These are phyloP conservation scores for Symbiodinium natans DNA, from an alignment of 73 alveolate species.

Conservation along the genomic window DNA sequence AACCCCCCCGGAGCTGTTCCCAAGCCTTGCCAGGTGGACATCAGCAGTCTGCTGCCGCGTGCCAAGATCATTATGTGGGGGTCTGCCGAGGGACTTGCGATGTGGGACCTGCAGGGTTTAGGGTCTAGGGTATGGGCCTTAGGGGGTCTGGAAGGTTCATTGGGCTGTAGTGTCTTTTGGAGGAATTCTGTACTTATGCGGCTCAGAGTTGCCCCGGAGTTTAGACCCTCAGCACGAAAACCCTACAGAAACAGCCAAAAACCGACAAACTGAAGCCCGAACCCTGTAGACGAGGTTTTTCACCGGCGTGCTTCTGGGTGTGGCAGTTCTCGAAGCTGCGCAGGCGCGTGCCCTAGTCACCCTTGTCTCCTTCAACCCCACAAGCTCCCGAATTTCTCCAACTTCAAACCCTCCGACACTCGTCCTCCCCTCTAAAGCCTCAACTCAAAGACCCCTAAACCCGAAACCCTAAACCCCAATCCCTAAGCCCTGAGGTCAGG, in stretches of 20 bases:
- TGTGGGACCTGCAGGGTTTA: background rate
- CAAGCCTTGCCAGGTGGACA: constrained; percentile 25
- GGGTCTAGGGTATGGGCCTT: background rate
- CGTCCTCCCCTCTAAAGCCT: background rate
- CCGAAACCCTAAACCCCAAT: background rate
- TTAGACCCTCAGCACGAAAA: too few species aligned
- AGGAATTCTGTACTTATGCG: background rate
- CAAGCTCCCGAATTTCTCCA: background rate
- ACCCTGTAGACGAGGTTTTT: constrained; percentile 1
- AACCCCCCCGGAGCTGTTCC: background rate
- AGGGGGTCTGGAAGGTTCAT: too few species aligned
- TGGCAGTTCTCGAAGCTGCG: constrained; percentile 54
- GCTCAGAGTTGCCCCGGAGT: background rate
- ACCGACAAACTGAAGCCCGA: background rate
- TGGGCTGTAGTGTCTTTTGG: background rate
- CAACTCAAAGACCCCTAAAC: background rate
- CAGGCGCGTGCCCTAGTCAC: constrained; percentile 15
- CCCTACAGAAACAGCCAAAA: too few species aligned
- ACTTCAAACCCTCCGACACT: background rate
- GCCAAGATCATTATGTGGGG: background rate
- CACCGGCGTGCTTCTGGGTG: constrained; percentile 64
- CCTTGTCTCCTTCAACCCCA: background rate
- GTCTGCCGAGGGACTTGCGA: background rate
- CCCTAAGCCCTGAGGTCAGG: background rate
- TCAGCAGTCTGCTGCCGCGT: constrained; percentile 67